Conservation (phyloP, 306 rosid genomes). For the Lupinus albus region DNA sequence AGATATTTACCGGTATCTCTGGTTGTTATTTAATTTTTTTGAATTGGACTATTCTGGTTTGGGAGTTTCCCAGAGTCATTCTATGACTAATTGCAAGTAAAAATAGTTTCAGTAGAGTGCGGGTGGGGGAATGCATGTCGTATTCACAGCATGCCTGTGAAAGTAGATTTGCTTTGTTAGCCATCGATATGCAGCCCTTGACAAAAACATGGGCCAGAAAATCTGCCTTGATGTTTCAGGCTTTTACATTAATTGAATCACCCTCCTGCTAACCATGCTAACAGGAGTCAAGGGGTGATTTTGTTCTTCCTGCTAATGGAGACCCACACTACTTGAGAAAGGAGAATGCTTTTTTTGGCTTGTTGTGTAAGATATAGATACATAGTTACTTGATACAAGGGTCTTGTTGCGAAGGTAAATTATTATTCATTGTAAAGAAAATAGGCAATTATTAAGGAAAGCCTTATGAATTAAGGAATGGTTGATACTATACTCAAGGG, state of each 20-base stretch:
- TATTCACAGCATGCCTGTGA: slow-evolving; percentile 26
- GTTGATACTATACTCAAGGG: not conserved
- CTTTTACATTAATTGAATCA: slow-evolving; percentile 36
- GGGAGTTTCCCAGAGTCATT: slow-evolving; percentile 19
- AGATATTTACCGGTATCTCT: slow-evolving; percentile 25
- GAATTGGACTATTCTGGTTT: slow-evolving; percentile 15
- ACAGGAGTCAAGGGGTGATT: slow-evolving; percentile 26
- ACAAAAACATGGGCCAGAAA: slow-evolving; percentile 19
- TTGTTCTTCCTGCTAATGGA: slow-evolving; percentile 39
- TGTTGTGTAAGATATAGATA: slow-evolving; percentile 28
- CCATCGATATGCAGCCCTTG: slow-evolving; percentile 31
- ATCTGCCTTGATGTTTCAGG: slow-evolving; percentile 43
- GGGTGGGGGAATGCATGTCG: slow-evolving; percentile 25
- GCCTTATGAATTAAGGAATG: slow-evolving; percentile 23
- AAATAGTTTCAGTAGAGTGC: slow-evolving; percentile 31
- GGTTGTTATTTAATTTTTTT: slow-evolving; percentile 26
- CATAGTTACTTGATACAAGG: slow-evolving; percentile 33
- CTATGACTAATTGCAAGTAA: slow-evolving; percentile 24
- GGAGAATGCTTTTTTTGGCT: slow-evolving; percentile 38
- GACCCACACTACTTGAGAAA: slow-evolving; percentile 31
- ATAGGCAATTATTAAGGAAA: slow-evolving; percentile 22
- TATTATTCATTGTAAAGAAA: slow-evolving; percentile 13
- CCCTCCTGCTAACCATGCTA: slow-evolving; percentile 36
- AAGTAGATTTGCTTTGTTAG: slow-evolving; percentile 33
- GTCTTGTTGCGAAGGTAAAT: slow-evolving; percentile 31